phyloP scores from a whole-genome alignment of 345 rosid species.

The Firmiana major region DNA sequence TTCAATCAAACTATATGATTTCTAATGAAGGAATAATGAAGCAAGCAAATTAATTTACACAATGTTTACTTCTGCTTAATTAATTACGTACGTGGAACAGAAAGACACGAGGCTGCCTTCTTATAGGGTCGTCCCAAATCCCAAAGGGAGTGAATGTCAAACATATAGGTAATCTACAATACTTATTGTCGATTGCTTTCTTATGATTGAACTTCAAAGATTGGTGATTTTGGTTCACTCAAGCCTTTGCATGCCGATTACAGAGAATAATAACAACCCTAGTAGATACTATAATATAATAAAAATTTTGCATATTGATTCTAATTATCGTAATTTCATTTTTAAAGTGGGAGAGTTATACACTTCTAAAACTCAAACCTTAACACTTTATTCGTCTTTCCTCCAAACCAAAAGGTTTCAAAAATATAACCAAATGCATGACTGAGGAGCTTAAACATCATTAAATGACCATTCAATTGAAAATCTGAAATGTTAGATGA shows the following conservation, averaged over 20 bases:
- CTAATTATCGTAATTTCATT: too few relatives aligned
- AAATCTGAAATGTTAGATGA: too few relatives aligned
- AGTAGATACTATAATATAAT: too few relatives aligned
- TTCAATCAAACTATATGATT: background rate
- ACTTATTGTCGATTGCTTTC: background rate
- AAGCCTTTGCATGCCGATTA: background rate
- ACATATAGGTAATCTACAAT: background rate
- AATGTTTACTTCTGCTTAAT: background rate
- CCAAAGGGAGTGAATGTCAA: background rate
- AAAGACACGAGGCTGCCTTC: constrained; percentile 1
- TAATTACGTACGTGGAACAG: background rate
- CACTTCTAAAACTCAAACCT: too few relatives aligned
- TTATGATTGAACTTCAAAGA: background rate
- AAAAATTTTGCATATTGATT: too few relatives aligned
- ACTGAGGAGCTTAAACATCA: too few relatives aligned
- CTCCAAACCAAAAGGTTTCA: too few relatives aligned
- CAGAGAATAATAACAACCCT: background rate
- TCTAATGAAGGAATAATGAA: background rate
- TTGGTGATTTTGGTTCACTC: background rate
- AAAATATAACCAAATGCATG: too few relatives aligned
- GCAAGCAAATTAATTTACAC: background rate
- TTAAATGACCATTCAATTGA: too few relatives aligned
- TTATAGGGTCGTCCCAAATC: background rate
- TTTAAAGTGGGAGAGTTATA: too few relatives aligned
- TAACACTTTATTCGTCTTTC: too few relatives aligned